Base-by-base conservation (phyloP, 2,329 filamentous ascomycete species). In the Xylaria digitata region DNA sequence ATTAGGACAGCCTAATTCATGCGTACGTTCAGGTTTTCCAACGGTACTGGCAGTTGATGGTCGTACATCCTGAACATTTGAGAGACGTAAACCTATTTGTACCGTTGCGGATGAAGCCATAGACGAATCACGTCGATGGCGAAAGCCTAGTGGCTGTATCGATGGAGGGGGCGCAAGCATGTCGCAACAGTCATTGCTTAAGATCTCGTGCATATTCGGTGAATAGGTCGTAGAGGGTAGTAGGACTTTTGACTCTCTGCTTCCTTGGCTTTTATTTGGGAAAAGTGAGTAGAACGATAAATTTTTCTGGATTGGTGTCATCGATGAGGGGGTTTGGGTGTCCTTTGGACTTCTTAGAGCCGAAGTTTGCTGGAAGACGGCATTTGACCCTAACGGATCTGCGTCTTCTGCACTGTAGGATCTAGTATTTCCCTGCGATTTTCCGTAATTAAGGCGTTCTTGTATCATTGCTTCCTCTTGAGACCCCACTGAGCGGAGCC, bases 11-110 rank as follows among this genome's bases (percentile, higher is more conserved):
- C 77, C 78, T 40, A 84, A 73, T 56, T 76, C 76, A 63, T 83
- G 78, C 3, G 82, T 78, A 58, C 80, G 79, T 66, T 79, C 63
- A 61, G 78, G 68, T 68, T 80, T 72, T 56, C 66, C 74, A 50
- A 72, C 77, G 66, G 71, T 76, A 56, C 64, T 77, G 67, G 59
- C 76, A 46, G 77, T 72, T 19, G 79, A 73, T 17, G 79, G 79
- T 0, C 80, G 78, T 68, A 87, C 82, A 69, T 87, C 84, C 15
- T 84, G 80, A 37, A 86, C 83, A 61, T 84, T 87, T 30, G 90
- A 92, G 62, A 92, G 82, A 11, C 90, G 86, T 17, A 92, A 81
- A 1, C 90, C 90, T 58, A 92, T 92, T 74, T 92, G 89, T 11
- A 92, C 89, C 0, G 89, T 92, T 26, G 89, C 89, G 9, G 87